Base-by-base conservation (phyloP, 2,329 filamentous ascomycete genomes). In the Fusarium redolens region DNA sequence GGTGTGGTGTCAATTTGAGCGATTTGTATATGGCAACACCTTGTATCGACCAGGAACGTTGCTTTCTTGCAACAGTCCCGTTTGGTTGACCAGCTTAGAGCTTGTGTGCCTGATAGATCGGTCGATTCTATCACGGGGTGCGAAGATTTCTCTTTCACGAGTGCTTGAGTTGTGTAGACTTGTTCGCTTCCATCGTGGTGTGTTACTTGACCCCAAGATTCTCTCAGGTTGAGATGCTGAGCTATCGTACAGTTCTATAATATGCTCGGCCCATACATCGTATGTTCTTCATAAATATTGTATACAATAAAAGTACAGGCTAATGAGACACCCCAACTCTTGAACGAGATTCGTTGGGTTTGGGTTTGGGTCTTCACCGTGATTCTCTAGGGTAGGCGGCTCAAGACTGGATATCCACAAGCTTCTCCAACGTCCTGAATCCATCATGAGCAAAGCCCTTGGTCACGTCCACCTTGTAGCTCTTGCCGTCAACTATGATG, bases 401-500 rank as follows among this genome's bases (percentile, higher is more conserved):
- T 70, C 28, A 78, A n/a, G 65, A 48, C 57, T 78, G 69, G 45
- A 78, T 75, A 22, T 76, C 77, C 37, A 88, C 84, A 43, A 92
- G 76, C 70, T 86, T 84, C 80, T 92, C 90, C 59, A 92, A 78
- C 7, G 88, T 88, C 61, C 83, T 84, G 47, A 91, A 91, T 7
- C 86, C 83, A 44, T 92, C 90, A 54, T 91, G 83, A 28, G 87
- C 87, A 82, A 88, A 90, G 2, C 88, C 89, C 43, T 85, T 85
- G 5, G 83, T 83, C 20, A 90, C 83, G 73, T 91, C 90, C 28
- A 92, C 78, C 81, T 90, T 91, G 78, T 88, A 90, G 58, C 81
- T 79, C 38, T 82, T 78, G 22, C 83, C 85, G 15, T 86, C 81
- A 18, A 90, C 81, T 57, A 78, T 79, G 55, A 92, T 81, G 62